Base-by-base conservation (phyloP, 495 filamentous ascomycete species). In the Annulohypoxylon bovei region DNA sequence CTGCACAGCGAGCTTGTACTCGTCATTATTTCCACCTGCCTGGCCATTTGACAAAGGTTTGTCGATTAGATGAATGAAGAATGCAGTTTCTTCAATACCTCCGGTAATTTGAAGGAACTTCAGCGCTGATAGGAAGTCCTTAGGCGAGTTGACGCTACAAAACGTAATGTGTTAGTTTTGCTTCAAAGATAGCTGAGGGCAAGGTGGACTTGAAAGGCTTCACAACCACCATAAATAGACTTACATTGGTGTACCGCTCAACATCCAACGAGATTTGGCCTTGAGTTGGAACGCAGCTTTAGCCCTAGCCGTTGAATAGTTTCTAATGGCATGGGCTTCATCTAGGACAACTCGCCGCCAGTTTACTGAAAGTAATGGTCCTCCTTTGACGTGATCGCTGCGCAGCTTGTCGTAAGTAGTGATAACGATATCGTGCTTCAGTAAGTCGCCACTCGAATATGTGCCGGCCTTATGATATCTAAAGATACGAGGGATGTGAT, bases 281-380 rank as follows among this genome's bases (percentile, higher is more conserved):
- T 87, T 75, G 8, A 98, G 76, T 53, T 79, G 81, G 64, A 82
- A 88, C 2, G 89, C 92, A 11, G 93, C 92, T 50, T 88, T 77
- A 0, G 93, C 85, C 4, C 83, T 85, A 71, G 92, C 92, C 0
- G 93, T 91, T 35, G 86, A 85, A 22, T 88, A 89, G 67, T 96
- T 97, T 22, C 94, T 87, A 58, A 97, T 93, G 1, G 81, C 89
- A 74, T 98, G 94, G 0, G 91, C 94, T 82, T 98, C 94, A 65
- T 97, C 94, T 5, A 97, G 82, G 9, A 97, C 90, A 11, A 97
- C 81, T 16, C 94, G 91, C 25, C 90, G 87, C 93, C 93, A 98
- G 2, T 90, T 80, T 3, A 91, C 68, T 0, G 88, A 88, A 72
- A 89, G 90, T 0, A 97, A 81, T 5, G 86, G 79, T 5, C 76